Percentiles rank a stretch among this genome's conserved stretches.
Conservation (phyloP, 2,329 filamentous ascomycete genomes). For the Apiospora hydei region DNA sequence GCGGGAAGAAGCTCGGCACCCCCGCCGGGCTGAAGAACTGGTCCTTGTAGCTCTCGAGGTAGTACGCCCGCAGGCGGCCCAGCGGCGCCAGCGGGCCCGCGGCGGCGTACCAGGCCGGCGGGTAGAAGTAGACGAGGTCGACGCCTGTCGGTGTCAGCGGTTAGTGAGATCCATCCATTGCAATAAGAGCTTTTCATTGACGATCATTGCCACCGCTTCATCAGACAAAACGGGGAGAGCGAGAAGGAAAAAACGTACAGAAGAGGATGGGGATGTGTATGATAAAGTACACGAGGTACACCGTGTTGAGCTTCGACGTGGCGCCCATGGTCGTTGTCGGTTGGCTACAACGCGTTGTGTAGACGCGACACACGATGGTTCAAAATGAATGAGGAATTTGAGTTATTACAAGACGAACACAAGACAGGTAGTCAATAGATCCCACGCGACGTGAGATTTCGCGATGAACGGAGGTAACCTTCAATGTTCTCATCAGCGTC, state of each 20-base stretch:
- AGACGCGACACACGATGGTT: not conserved
- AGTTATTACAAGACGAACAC: not conserved
- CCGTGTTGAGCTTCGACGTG: conserved; percentile 37
- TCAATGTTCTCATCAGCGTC: not conserved
- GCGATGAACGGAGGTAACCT: not conserved
- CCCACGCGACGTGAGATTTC: not conserved
- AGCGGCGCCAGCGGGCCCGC: conserved; percentile 57
- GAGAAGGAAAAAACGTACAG: conserved; percentile 34
- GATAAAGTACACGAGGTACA: conserved; percentile 44
- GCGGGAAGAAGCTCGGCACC: conserved; percentile 57
- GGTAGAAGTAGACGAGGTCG: conserved; percentile 63
- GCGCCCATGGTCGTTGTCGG: conserved; percentile 33
- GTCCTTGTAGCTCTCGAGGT: conserved; percentile 58
- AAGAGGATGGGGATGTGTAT: conserved; percentile 44
- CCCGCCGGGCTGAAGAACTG: conserved; percentile 55
- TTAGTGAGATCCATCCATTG: not conserved
- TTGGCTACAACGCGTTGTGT: not conserved
- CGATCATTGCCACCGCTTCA: rapidly evolving
- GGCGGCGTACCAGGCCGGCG: conserved; percentile 48
- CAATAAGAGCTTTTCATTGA: not conserved
- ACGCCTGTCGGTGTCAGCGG: conserved; percentile 48
- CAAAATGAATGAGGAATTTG: not conserved
- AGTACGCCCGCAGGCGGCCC: conserved; percentile 52
- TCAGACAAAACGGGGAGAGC: not conserved
- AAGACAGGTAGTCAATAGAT: not conserved